Percentiles rank a stretch among this genome's conserved stretches.
Conservation (phyloP, 2,329 filamentous ascomycete species). For the Elsinoe fawcettii region DNA sequence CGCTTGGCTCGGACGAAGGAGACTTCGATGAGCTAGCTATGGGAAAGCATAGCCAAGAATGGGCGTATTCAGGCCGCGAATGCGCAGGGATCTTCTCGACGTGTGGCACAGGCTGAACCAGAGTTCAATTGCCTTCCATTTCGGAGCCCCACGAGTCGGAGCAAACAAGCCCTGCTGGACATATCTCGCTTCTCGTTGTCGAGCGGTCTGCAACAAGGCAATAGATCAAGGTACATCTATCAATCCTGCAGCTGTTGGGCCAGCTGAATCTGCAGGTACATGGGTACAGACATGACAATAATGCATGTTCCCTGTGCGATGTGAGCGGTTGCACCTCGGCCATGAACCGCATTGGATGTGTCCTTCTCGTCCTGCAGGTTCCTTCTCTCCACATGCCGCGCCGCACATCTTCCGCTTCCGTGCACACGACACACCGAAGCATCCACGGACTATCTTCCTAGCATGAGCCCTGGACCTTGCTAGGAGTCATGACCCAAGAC, state of each 20-base stretch:
- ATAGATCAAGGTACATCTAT: background rate
- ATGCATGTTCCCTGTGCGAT: background rate
- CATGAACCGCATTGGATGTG: background rate
- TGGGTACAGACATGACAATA: background rate
- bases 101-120: background rate
- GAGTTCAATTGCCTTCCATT: background rate
- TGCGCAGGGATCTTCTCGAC: background rate
- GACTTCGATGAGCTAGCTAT: background rate
- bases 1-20: background rate
- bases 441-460: background rate
- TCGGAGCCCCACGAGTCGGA: background rate
- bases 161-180: background rate
- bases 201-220: background rate
- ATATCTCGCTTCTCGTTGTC: background rate
- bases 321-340: constrained; percentile 12
- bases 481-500: background rate
- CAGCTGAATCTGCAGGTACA: background rate
- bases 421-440: background rate
- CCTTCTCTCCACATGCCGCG: constrained; percentile 5
- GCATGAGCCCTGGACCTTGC: background rate
- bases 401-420: background rate
- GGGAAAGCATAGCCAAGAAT: background rate
- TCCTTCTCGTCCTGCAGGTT: background rate
- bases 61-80: background rate
- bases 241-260: background rate